phyloP scores from a whole-genome alignment of 164 flowering plant species.

The Magnolia officinalis region DNA sequence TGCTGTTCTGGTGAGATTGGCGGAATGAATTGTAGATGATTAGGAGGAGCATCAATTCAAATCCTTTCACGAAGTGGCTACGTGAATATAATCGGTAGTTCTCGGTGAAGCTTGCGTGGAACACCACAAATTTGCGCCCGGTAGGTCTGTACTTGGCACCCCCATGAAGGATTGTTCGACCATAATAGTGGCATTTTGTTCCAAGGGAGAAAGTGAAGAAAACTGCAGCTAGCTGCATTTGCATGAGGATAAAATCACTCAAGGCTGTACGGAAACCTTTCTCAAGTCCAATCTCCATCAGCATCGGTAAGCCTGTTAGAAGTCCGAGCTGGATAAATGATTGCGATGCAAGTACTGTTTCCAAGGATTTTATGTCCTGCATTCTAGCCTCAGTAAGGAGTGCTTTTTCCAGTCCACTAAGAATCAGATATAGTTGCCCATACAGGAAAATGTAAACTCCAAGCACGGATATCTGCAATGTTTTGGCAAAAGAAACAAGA shows the following conservation, averaged over 20 bases:
- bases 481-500: conserved; percentile 1
- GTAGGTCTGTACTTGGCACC: conserved; percentile 95
- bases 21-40: conserved; percentile 69
- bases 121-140: conserved; percentile 87
- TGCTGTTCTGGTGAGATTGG: conserved; percentile 54
- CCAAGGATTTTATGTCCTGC: conserved; percentile 63
- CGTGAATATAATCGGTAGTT: conserved; percentile 88
- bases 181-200: conserved; percentile 79
- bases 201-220: conserved; percentile 96
- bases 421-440: conserved; percentile 86
- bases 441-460: conserved; percentile 90
- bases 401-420: conserved; percentile 81
- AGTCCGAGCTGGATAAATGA: conserved; percentile 96
- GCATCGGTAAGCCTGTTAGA: conserved; percentile 89
- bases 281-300: conserved; percentile 91
- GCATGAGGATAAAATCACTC: conserved; percentile 88
- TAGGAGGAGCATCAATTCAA: conserved; percentile 74
- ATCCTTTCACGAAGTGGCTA: conserved; percentile 95
- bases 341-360: conserved; percentile 89
- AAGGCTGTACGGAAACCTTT: conserved; percentile 81
- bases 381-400: conserved; percentile 57
- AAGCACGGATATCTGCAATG: conserved; percentile 70
- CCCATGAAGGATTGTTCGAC: conserved; percentile 89
- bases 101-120: conserved; percentile 83
- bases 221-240: conserved; percentile 84